Evolutionary conservation across 345 rosid species (phyloP).

Genomic region (Brassica juncea): DNA sequence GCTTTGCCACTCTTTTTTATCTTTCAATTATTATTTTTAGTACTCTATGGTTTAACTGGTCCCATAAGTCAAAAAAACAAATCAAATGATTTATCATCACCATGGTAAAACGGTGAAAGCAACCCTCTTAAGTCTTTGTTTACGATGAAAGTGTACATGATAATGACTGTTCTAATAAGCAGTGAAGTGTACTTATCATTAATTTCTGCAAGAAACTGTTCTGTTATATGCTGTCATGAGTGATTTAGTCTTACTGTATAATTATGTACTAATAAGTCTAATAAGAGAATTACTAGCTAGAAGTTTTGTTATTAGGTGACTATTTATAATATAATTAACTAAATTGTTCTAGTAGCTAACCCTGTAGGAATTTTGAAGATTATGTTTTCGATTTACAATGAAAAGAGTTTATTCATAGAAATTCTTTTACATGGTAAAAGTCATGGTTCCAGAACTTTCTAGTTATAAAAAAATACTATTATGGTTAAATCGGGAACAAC

Average conservation of each 20-base stretch:
- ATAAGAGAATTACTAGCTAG: not conserved
- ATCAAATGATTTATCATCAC: not conserved
- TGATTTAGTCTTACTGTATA: not conserved
- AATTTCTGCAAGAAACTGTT: not conserved
- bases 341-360: not conserved
- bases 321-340: not conserved
- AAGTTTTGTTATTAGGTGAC: not conserved
- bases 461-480: not conserved
- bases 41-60: not conserved
- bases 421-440: not conserved
- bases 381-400: not conserved
- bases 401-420: not conserved
- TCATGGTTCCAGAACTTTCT: not conserved
- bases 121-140: not conserved
- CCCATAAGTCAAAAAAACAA: not conserved
- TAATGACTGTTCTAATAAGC: not conserved
- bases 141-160: not conserved
- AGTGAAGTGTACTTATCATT: not conserved
- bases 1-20: constrained; percentile 20
- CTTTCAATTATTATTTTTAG: not conserved
- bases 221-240: not conserved
- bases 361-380: not conserved
- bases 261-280: not conserved
- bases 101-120: not conserved
- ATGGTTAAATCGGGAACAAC: not conserved